Base-by-base conservation (phyloP, 306 rosid genomes). In the Nissolia schottii region DNA sequence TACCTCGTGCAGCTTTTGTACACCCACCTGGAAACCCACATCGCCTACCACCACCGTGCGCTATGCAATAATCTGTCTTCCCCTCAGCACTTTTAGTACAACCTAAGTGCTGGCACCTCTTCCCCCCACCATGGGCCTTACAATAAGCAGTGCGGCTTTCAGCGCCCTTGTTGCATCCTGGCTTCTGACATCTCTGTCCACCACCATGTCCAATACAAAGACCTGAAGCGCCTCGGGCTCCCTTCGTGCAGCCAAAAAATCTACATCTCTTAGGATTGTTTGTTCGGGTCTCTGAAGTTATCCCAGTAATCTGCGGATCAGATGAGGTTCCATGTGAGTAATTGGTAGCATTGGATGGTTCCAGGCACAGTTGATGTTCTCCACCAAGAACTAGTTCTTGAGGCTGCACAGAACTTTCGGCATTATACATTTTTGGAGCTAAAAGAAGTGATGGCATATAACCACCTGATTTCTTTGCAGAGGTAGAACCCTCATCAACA, bases 71-170 rank as follows among this genome's bases (percentile, higher is more conserved):
- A 65, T 94, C 97, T 2, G 99, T 94, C 86, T 94, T 94, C 58
- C 99, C 99, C 86, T 94, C 99, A 1, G 97, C 96, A 71, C 99
- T 94, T 88, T 94, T 94, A 53, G 99, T 94, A 81, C 99, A 94
- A 18, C 99, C 99, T 46, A 94, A 82, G 83, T 89, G 35, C 51
- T 77, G 88, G 80, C 99, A 94, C 83, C 99, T 86, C 84, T 76
- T 89, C 71, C 99, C 99, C 71, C 99, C 99, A 74, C 99, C 99
- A 29, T 94, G 99, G 66, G 97, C 93, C 88, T 94, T 94, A 70
- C 99, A 94, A 64, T 87, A 94, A 54, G 97, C 99, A 35, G 97
- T 91, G 63, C 99, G 91, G 74, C 99, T 89, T 81, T 94, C 99
- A 14, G 99, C 87, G 62, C 99, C 99, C 82, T 91, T 94, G 87